Conservation (phyloP, 2,329 filamentous ascomycete species). For the Aphanoascus verrucosus region DNA sequence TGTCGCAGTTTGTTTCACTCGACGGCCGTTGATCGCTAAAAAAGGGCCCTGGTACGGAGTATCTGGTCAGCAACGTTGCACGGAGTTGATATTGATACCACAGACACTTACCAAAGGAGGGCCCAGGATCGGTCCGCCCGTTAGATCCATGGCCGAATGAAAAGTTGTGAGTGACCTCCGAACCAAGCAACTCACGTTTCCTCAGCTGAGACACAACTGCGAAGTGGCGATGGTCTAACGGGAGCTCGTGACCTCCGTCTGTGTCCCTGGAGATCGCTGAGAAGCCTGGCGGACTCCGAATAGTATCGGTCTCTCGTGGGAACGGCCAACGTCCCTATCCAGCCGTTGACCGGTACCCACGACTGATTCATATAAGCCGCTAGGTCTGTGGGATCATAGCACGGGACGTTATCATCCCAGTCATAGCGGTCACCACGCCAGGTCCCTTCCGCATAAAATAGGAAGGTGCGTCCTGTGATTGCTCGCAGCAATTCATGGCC, state of each 20-base stretch:
- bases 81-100: too few relatives aligned
- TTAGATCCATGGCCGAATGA: too few relatives aligned
- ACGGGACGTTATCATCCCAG: conserved; percentile 4
- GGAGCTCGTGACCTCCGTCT: neutral
- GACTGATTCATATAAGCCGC: conserved; percentile 5
- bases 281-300: neutral
- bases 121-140: too few relatives aligned
- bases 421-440: conserved; percentile 12
- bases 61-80: too few relatives aligned
- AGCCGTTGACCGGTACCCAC: conserved; percentile 16
- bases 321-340: neutral
- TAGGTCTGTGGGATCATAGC: conserved; percentile 6
- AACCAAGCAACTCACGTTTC: too few relatives aligned
- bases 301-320: conserved; percentile 10
- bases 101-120: too few relatives aligned
- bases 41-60: too few relatives aligned
- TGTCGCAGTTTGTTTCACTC: too few relatives aligned
- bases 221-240: conserved; percentile 5
- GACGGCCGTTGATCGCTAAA: too few relatives aligned
- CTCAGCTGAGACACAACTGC: neutral
- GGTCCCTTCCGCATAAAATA: conserved; percentile 13
- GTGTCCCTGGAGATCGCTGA: neutral
- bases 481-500: conserved; percentile 9
- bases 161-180: too few relatives aligned
- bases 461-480: conserved; percentile 12